Evolutionary conservation across 2,329 filamentous ascomycete genomes (phyloP).

Genomic region (Westerdykella ornata): DNA sequence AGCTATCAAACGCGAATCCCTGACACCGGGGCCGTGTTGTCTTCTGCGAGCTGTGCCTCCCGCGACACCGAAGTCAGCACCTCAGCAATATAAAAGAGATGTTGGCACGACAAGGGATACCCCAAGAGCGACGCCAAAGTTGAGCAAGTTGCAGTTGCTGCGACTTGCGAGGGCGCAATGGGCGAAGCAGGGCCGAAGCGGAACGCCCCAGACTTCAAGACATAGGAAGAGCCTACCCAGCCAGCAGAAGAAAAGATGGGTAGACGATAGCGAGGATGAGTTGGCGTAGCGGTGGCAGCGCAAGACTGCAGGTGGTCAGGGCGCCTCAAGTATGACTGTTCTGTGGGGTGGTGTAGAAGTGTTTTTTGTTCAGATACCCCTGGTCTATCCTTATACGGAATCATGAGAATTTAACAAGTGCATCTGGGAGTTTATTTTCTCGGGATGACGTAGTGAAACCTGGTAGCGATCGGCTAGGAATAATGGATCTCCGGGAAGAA

Average conservation of each 20-base stretch:
- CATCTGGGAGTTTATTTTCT: no score
- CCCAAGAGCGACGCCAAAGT: not conserved
- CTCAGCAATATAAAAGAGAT: not conserved
- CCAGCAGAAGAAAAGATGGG: not conserved
- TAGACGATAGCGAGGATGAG: conserved; percentile 5
- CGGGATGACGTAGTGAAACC: no score
- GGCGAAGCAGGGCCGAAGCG: not conserved
- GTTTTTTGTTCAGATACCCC: no score
- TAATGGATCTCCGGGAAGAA: no score
- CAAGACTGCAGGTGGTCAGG: no score
- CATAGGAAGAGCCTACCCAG: not conserved
- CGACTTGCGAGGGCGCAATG: not conserved
- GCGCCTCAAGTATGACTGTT: no score
- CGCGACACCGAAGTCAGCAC: conserved; percentile 11
- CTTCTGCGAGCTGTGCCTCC: conserved; percentile 10
- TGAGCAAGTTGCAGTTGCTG: not conserved
- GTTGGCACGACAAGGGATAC: no score
- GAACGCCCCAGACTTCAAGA: not conserved
- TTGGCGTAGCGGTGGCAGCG: not conserved
- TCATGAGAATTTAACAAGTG: no score
- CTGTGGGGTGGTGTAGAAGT: no score
- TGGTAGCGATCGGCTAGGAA: no score
- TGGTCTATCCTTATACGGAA: no score
- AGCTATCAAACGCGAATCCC: conserved; percentile 20
- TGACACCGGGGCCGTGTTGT: conserved; percentile 9